Evolutionary conservation across 2,329 filamentous ascomycete species (phyloP).

Genomic region (Chlorencoelia australis): DNA sequence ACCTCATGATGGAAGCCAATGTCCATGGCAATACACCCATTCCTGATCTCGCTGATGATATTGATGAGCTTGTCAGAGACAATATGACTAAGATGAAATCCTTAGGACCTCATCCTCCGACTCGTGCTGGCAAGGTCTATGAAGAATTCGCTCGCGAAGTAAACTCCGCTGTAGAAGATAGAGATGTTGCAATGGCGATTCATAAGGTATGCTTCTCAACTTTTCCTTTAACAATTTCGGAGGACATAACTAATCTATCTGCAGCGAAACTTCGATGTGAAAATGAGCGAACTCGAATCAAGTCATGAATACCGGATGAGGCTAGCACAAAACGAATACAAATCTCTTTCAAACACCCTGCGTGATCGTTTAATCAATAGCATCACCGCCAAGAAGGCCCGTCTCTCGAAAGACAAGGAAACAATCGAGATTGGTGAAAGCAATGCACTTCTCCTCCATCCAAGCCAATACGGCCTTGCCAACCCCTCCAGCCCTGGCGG

Average conservation of each 20-base stretch:
- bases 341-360: conserved; percentile 47
- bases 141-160: conserved; percentile 76
- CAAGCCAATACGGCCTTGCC: conserved; percentile 56
- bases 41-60: conserved; percentile 38
- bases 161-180: conserved; percentile 78
- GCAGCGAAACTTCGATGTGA: conserved; percentile 54
- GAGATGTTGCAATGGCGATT: conserved; percentile 72
- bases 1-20: conserved; percentile 74
- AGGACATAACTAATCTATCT: conserved; percentile 16
- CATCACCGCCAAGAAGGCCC: conserved; percentile 53
- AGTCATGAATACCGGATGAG: conserved; percentile 52
- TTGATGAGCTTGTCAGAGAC: conserved; percentile 26
- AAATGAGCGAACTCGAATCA: conserved; percentile 47
- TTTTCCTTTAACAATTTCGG: conserved; percentile 1
- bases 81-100: conserved; percentile 25
- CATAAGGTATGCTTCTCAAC: conserved; percentile 55
- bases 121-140: conserved; percentile 74
- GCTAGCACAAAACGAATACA: conserved; percentile 52
- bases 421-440: conserved; percentile 57
- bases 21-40: conserved; percentile 66
- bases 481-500: conserved; percentile 56
- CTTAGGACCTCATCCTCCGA: conserved; percentile 29
- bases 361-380: conserved; percentile 58
- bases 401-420: conserved; percentile 56
- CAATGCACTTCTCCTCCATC: conserved; percentile 54